A percentile compares a stretch with the other conserved stretches of the same genome.
Evolutionary conservation across 345 rosid species (phyloP).

Genomic region (Boechera divaricarpa): DNA sequence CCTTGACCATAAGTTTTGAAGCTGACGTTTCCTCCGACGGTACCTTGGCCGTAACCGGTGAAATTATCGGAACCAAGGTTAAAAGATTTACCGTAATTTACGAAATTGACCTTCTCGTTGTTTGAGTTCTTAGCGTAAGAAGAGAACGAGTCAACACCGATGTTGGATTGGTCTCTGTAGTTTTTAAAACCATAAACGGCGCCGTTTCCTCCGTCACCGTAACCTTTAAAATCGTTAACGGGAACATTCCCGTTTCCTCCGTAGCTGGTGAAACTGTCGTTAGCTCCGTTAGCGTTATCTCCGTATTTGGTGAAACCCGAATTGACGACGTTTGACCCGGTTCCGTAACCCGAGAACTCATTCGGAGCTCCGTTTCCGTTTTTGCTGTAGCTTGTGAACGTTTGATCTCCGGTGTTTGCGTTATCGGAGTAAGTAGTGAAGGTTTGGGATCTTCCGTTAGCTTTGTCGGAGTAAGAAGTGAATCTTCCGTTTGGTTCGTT

Average conservation of each 20-base stretch:
- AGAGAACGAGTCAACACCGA: slow-evolving; percentile 63
- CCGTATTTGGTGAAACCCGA: slow-evolving; percentile 72
- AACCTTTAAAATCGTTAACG: slow-evolving; percentile 59
- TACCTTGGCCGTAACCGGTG: slow-evolving; percentile 59
- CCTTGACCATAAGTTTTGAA: slow-evolving; percentile 64
- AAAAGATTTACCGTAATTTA: slow-evolving; percentile 60
- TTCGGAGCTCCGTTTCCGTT: slow-evolving; percentile 68
- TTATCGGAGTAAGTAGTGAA: slow-evolving; percentile 57
- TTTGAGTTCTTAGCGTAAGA: slow-evolving; percentile 70
- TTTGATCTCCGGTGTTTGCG: slow-evolving; percentile 66
- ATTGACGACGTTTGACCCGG: slow-evolving; percentile 66
- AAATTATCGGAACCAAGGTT: slow-evolving; percentile 61
- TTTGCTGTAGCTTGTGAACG: slow-evolving; percentile 70
- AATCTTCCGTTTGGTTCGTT: slow-evolving; percentile 71
- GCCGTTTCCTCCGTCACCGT: slow-evolving; percentile 62
- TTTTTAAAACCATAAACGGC: slow-evolving; percentile 55
- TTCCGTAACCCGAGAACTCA: slow-evolving; percentile 63
- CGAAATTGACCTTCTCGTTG: slow-evolving; percentile 56
- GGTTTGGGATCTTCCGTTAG: slow-evolving; percentile 54
- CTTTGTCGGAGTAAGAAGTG: slow-evolving; percentile 60
- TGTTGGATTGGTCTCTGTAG: slow-evolving; percentile 67
- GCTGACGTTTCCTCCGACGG: slow-evolving; percentile 46
- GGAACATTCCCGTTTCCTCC: slow-evolving; percentile 68
- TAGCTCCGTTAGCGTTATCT: slow-evolving; percentile 54
- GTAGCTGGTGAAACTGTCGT: slow-evolving; percentile 70